Conservation (phyloP, 2,329 filamentous ascomycete genomes). For the Karstenula rhodostoma region DNA sequence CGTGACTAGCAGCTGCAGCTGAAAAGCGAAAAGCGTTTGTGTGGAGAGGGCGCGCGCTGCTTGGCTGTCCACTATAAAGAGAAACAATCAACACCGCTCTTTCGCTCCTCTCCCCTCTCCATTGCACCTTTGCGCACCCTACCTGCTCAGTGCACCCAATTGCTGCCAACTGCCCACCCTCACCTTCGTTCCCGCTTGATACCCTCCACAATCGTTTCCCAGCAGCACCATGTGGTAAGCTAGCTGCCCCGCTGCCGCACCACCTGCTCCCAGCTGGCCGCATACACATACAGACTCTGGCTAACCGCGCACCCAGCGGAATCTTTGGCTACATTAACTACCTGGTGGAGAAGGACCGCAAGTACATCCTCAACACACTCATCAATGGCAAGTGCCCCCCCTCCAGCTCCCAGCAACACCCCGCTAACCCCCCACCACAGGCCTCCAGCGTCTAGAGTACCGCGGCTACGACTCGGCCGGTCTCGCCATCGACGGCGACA, state of each 20-base stretch:
- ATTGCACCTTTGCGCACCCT: constrained; percentile 2
- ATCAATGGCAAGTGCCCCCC: constrained; percentile 78
- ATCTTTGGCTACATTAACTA: constrained; percentile 99
- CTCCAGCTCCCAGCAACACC: not conserved
- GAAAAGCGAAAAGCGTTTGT: constrained; percentile 27
- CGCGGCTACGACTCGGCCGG: constrained; percentile 98
- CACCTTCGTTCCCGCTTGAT: constrained; percentile 41
- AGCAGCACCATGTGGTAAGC: constrained; percentile 51
- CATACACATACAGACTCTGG: constrained; percentile 10
- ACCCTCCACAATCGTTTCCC: constrained; percentile 34
- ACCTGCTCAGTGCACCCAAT: constrained; percentile 17
- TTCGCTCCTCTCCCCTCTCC: constrained; percentile 40
- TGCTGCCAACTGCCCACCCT: constrained; percentile 21
- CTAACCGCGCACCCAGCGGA: constrained; percentile 65
- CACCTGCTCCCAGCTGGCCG: constrained; percentile 14
- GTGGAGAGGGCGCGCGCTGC: constrained; percentile 34
- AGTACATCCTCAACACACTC: constrained; percentile 93
- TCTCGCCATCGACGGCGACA: constrained; percentile 94
- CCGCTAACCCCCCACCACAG: constrained; percentile 58
- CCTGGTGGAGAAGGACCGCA: constrained; percentile 97
- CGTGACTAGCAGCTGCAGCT: constrained; percentile 40
- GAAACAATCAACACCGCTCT: constrained; percentile 44
- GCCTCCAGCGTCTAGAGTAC: constrained; percentile 95
- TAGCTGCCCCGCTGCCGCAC: constrained; percentile 30
- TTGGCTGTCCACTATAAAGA: constrained; percentile 46